Evolutionary conservation across 768 basidiomycete species (phyloP), one percentile per base, ranked within the genome.

Genomic region (Xerocomellus intermedius): DNA sequence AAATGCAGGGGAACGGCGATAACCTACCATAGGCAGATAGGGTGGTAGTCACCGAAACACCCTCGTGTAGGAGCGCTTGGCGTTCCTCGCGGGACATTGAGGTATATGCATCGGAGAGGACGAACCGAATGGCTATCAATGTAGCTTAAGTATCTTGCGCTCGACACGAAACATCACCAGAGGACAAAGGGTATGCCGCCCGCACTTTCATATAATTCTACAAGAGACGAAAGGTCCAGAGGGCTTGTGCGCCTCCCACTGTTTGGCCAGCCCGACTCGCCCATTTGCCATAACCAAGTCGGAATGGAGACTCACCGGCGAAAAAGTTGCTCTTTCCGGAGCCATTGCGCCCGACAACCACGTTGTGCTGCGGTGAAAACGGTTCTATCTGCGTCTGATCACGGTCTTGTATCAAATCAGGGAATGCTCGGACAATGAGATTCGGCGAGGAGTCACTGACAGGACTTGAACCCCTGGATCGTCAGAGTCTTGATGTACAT

Each of bases 321-420:
- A 99, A 99, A 80, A 99, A 98, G 71, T 98, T 99, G 66, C 91
- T 94, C 79, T 99, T 99, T 48, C 97, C 97, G 7, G 91, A 93
- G 13, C 97, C 97, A 81, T 99, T 98, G 41, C 97, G 77, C 14
- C 97, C 96, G 8, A 98, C 95, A 9, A 98, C 94, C 12, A 98
- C 94, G 74, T 98, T 98, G 69, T 97, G 94, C 46, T 80, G 85
- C 1, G 94, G 85, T 21, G 88, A 91, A 74, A 99, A 99, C 0
- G 95, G 95, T 62, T 98, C 95, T 55, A 97, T 92, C 63, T 90
- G 87, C 0, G 88, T 92, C 67, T 93, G 89, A 76, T 93, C 91
- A 57, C 89, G 83, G 68, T 92, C 89, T 91, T 61, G 56, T 21
- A 32, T 36, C 21, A 35, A 56, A 56, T 65, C 38, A 52, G 50